Evolutionary conservation across 768 basidiomycete species (phyloP), one percentile per base, ranked within the genome.

Genomic region (Trichaptum fuscoviolaceum): DNA sequence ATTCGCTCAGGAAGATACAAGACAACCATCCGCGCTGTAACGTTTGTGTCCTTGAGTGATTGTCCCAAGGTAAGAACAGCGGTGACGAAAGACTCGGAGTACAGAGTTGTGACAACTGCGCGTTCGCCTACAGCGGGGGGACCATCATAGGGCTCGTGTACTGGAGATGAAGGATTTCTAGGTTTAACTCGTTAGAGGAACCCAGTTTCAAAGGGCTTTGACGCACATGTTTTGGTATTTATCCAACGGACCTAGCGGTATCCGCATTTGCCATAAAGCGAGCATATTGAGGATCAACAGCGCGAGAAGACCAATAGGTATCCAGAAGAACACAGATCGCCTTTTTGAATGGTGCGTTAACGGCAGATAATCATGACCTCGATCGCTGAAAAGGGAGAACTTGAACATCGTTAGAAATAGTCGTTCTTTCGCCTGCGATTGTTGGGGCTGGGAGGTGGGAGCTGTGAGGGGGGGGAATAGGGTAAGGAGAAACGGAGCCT

Each of bases 1-100:
- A 83, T 72, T 1, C 75, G 76, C 2, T 73, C 77, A 7, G 75
- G 75, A 65, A 77, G 64, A 72, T 78, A 73, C 23, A 77, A 67
- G 35, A 77, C 73, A 62, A 78, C 65, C 63, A 71, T 74, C 63
- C 71, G 75, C 62, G 76, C 80, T 67, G 66, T 73, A 65, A 72
- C 74, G 65, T 76, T 72, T 17, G 69, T 73, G n/a, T 69, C 73
- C 67, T 67, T 68, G 26, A 78, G 68, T 2, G 75, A 75, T 69
- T 76, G 69, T 18, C 76, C 77, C 57, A 78, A 74, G 4, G 73
- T 73, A 20, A 75, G 75, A 24, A 75, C 72, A 2, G 76, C 76
- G 24, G 73, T 67, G 12, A 74, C 72, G 68, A 71, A 77, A 27
- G 71, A 34, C 66, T 78, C 76, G 17, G 72, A 74, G 66, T 76